Percentiles rank a stretch among this genome's conserved stretches.
These are phyloP conservation scores for Sarcocystis neurona DNA, from an alignment of 169 alveolate species.

Conservation along the genomic window DNA sequence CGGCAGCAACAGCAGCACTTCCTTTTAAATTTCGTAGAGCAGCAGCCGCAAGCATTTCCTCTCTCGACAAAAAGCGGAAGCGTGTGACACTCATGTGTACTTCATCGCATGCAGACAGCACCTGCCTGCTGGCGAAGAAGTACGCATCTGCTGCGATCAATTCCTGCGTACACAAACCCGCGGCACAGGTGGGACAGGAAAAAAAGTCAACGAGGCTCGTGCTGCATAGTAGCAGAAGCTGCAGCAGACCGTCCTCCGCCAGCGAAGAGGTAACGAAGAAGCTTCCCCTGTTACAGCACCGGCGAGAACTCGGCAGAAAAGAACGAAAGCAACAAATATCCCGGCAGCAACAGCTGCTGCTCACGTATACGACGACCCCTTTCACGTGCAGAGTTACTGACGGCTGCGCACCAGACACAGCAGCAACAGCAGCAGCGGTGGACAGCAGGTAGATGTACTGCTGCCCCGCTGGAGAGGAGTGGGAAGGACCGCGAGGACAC, in stretches of 20 bases:
- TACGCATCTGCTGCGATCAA: conserved; percentile 54
- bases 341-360: too few species aligned
- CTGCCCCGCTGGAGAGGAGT: neutral
- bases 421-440: too few species aligned
- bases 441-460: too few species aligned
- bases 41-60: conserved; percentile 7
- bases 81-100: conserved; percentile 54
- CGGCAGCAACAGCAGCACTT: neutral
- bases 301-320: neutral
- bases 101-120: conserved; percentile 55
- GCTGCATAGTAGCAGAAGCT: neutral
- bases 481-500: neutral
- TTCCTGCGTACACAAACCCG: conserved; percentile 20
- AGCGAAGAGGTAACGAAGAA: neutral
- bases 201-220: neutral
- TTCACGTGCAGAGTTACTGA: too few species aligned
- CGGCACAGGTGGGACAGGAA: neutral
- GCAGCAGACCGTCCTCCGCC: neutral
- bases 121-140: conserved; percentile 47
- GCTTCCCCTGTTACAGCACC: neutral
- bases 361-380: too few species aligned
- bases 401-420: too few species aligned
- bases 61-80: conserved; percentile 41
- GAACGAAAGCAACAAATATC: neutral
- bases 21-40: neutral